These are phyloP conservation scores for Sequoiadendron giganteum DNA, from an alignment of 75 land plant genomes.

Conservation along the genomic window DNA sequence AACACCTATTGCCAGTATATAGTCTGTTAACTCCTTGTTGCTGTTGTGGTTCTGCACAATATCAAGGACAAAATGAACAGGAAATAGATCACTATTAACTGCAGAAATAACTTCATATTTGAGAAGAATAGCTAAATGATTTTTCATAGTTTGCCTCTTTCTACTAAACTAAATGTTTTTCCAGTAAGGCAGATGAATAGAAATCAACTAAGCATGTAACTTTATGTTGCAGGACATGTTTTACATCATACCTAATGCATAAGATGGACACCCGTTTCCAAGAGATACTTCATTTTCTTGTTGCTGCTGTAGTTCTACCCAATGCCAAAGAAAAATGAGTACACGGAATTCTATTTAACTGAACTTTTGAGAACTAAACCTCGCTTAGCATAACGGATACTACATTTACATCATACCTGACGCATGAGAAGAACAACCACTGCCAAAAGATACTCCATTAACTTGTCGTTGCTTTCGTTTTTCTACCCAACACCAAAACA, in stretches of 20 bases:
- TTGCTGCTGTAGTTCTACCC: neutral
- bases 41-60: neutral
- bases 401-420: neutral
- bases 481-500: constrained; percentile 2
- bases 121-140: neutral
- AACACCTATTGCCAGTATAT: neutral
- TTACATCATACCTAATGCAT: constrained; percentile 6
- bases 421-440: neutral
- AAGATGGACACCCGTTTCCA: neutral
- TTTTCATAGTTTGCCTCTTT: neutral
- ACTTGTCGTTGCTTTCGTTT: neutral
- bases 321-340: neutral
- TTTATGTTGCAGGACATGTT: neutral
- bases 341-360: neutral
- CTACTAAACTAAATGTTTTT: neutral
- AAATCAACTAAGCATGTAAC: neutral
- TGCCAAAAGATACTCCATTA: neutral
- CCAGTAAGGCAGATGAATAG: neutral
- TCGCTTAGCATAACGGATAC: neutral
- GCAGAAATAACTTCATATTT: neutral
- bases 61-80: neutral
- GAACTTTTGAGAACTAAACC: neutral
- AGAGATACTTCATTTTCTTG: neutral
- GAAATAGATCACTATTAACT: neutral
- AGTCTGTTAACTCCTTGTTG: neutral